Base-by-base conservation (phyloP, 2,329 filamentous ascomycete genomes). In the Aspergillus costaricaensis region DNA sequence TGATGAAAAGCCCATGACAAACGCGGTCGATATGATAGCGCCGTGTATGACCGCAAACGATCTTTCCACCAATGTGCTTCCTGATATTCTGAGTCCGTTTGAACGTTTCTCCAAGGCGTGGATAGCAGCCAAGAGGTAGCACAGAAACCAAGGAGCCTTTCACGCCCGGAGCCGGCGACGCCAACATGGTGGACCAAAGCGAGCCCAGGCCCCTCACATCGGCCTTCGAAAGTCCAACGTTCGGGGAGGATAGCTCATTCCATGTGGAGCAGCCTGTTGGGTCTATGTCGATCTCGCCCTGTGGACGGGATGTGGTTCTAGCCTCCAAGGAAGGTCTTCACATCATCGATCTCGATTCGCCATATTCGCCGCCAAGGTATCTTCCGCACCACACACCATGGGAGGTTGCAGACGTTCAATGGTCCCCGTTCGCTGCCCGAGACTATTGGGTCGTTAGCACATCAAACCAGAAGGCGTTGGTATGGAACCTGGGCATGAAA, bases 401-500 rank as follows among this genome's bases (percentile, higher is more conserved):
- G 92, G 88, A 96, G 55, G 93, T 96, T 5, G 92, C 94, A 10
- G 94, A 97, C 76, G 93, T 96, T 30, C 94, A 97, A 76, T 97
- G 94, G 94, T 96, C 92, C 10, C 94, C 94, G 0, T 96, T 97
- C 74, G 91, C 93, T 12, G 87, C 86, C 19, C 86, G 93, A 51
- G 91, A 96, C 74, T 93, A 93, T 70, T 97, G 94, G 93, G 90
- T 97, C 17, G 91, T 92, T 38, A 96, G 92, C 61, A 96, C 93
- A 0, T 94, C 92, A 17, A 97, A 97, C 74, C 93, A 97, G 74
- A 92, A 95, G 68, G 95, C 93, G 19, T 82, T 97, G 54, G 91
- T 97, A 19, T 97, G 92, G 92, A 97, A 97, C 74, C 81, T 97
- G 62, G 91, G 90, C 66, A 84, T 92, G 73, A 80, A 80, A 55